These are phyloP conservation scores for Aspergillus indologenus DNA, from an alignment of 495 filamentous ascomycete species.

Conservation along the genomic window DNA sequence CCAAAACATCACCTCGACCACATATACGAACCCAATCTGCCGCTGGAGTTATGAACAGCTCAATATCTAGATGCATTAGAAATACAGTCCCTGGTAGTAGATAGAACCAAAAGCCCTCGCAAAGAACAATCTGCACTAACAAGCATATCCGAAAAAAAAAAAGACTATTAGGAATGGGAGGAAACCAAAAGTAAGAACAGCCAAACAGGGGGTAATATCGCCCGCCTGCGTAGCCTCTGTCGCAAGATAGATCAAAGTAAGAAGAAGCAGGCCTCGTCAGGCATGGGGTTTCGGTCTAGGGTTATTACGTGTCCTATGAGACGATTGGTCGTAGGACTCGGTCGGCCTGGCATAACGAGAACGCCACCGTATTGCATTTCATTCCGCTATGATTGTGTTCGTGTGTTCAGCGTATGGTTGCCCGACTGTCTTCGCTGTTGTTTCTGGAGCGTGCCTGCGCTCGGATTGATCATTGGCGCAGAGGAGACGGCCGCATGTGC, in stretches of 20 bases:
- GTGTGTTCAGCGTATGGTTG: not conserved
- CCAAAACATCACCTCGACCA: too few species aligned
- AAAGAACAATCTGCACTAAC: too few species aligned
- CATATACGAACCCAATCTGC: too few species aligned
- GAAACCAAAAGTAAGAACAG: too few species aligned
- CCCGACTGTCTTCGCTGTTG: not conserved
- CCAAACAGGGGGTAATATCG: not conserved
- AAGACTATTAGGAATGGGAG: too few species aligned
- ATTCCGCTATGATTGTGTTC: not conserved
- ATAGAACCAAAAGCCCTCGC: too few species aligned
- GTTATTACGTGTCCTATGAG: not conserved
- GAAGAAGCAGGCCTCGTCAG: not conserved
- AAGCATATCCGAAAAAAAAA: too few species aligned
- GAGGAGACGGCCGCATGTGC: conserved; percentile 14
- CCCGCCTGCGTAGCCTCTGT: not conserved
- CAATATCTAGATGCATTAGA: too few species aligned
- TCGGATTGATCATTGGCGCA: not conserved
- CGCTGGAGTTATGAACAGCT: too few species aligned
- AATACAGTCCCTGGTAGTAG: too few species aligned
- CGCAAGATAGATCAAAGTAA: not conserved
- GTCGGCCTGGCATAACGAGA: not conserved
- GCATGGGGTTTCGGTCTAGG: not conserved
- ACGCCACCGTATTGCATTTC: not conserved
- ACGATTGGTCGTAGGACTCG: not conserved
- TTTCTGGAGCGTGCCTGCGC: conserved; percentile 2